Evolutionary conservation across 2,329 filamentous ascomycete species (phyloP).

Genomic region (Plenodomus tracheiphilus): DNA sequence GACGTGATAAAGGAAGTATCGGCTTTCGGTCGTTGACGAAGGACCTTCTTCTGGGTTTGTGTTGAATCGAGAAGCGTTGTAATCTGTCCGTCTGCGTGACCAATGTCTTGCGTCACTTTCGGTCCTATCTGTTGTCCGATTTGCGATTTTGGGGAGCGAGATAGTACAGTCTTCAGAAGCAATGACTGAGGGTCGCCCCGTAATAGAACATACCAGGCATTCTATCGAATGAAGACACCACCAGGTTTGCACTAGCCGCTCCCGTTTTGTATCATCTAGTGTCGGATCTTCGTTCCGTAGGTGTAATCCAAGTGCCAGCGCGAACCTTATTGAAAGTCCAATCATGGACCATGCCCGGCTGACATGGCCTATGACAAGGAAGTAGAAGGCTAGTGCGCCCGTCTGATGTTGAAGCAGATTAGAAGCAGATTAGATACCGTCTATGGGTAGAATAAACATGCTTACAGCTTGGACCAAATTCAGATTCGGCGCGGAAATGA

Average conservation of each 20-base stretch:
- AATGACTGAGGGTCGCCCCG: constrained; percentile 44
- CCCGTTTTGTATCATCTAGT: constrained; percentile 27
- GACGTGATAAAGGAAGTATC: constrained; percentile 17
- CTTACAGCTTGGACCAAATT: constrained; percentile 44
- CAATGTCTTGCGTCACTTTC: neutral
- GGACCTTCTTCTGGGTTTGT: neutral
- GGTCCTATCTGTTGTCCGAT: neutral
- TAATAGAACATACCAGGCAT: constrained; percentile 42
- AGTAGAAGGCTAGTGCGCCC: constrained; percentile 29
- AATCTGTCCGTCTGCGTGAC: constrained; percentile 1
- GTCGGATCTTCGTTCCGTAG: constrained; percentile 40
- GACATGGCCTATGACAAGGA: constrained; percentile 30
- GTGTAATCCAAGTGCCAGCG: constrained; percentile 44
- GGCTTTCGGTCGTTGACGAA: neutral
- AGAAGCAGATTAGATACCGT: neutral
- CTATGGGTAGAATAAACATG: constrained; percentile 1
- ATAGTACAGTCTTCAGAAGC: constrained; percentile 38
- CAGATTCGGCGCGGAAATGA: constrained; percentile 38
- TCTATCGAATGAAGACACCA: constrained; percentile 47
- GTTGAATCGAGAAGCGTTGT: constrained; percentile 2
- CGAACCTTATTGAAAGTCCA: constrained; percentile 44
- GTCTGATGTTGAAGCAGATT: constrained; percentile 9
- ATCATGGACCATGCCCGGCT: constrained; percentile 42
- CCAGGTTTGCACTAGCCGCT: constrained; percentile 43
- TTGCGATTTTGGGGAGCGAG: constrained; percentile 21